Evolutionary conservation across 257 asterid species (phyloP), one percentile per base, ranked within the genome.

Genomic region (Knoxia roxburghii): DNA sequence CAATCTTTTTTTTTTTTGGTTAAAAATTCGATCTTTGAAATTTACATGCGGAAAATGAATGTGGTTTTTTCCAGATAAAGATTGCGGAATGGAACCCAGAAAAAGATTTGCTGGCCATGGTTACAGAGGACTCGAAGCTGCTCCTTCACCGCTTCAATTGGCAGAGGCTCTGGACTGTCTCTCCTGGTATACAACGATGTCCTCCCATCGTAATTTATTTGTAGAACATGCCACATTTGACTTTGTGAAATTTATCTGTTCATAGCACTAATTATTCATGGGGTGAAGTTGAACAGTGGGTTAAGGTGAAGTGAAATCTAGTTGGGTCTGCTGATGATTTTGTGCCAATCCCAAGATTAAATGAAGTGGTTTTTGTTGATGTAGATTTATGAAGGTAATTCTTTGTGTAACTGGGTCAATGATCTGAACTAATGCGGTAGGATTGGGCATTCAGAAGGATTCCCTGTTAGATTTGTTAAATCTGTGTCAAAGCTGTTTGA

Each of bases 71-170:
- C 75, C 85, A 90, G 99, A 75, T 89, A 32, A 90, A 88, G 73
- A 72, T 90, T 65, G 97, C 99, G 53, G 96, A 89, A 85, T 94
- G 99, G 99, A 94, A 90, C 77, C 96, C 97, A 49, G 99, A 90
- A 67, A 94, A 94, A 78, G 97, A 94, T 81, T 79, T 94, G 64
- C 84, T 90, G 23, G 96, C 97, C 48, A 88, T 94, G 92, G 99
- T 90, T 29, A 88, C 96, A 0, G 91, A 86, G 61, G 99, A 90
- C 69, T 86, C 95, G 0, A 88, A 90, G 85, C 87, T 93, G 62
- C 84, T 90, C 69, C 95, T 93, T 67, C 99, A 93, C 76, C 97
- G 99, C 57, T 94, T 94, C 83, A 90, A 94, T 67, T 94, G 99
- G 99, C 99, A 94, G 89, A 86, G 95, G 70, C 95, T 94, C 7